Percentiles rank a stretch among this genome's conserved stretches.
phyloP scores from a whole-genome alignment of 2,329 filamentous ascomycete genomes.

The Paraphoma chrysanthemicola region DNA sequence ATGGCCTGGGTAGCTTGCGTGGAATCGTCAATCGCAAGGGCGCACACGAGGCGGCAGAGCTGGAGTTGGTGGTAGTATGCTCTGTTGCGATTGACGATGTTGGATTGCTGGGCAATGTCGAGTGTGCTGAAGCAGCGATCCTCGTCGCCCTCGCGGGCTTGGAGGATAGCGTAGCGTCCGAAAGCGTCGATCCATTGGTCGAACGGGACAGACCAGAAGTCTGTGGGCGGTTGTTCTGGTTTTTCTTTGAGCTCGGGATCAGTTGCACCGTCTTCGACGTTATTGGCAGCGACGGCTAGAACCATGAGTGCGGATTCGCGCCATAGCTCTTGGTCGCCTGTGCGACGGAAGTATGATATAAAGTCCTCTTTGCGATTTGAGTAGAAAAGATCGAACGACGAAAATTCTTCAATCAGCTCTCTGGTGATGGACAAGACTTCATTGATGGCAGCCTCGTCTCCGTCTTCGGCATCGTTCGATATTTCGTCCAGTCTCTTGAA shows the following conservation, averaged over 20 bases:
- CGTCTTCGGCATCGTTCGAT: conserved; percentile 52
- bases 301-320: conserved; percentile 44
- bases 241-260: conserved; percentile 36
- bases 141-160: conserved; percentile 71
- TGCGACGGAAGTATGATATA: conserved; percentile 43
- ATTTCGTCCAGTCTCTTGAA: conserved; percentile 56
- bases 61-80: conserved; percentile 76
- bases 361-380: conserved; percentile 54
- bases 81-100: conserved; percentile 77
- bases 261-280: conserved; percentile 39
- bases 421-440: conserved; percentile 67
- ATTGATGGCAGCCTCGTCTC: conserved; percentile 57
- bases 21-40: conserved; percentile 78
- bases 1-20: conserved; percentile 77
- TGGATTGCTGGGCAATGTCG: conserved; percentile 78
- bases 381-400: conserved; percentile 66
- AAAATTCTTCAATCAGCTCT: conserved; percentile 66
- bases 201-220: conserved; percentile 81
- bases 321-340: conserved; percentile 41
- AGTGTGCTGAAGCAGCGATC: conserved; percentile 81
- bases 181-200: conserved; percentile 89
- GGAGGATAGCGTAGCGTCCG: conserved; percentile 80
- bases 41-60: conserved; percentile 82
- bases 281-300: conserved; percentile 43
- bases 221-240: conserved; percentile 51